Conservation (phyloP, 345 rosid species). For the Diplotaxis tenuifolia region DNA sequence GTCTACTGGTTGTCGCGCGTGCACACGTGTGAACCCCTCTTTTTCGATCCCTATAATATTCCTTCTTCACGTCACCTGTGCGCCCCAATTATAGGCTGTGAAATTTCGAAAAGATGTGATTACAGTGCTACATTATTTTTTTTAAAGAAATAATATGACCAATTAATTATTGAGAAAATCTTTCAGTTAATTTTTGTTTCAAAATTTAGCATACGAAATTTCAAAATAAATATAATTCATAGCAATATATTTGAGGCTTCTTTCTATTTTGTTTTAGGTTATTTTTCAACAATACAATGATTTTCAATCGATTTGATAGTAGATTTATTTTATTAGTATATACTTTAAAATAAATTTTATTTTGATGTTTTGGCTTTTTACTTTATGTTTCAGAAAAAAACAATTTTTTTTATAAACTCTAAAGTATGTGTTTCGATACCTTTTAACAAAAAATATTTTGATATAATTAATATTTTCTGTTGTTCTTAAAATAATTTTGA, state of each 20-base stretch:
- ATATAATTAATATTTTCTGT: background rate
- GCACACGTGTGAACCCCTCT: constrained; percentile 40
- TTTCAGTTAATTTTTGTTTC: background rate
- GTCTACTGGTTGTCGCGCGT: constrained; percentile 38
- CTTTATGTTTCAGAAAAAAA: background rate
- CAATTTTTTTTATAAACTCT: background rate
- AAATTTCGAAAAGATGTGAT: background rate
- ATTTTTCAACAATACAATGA: background rate
- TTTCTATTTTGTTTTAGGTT: background rate
- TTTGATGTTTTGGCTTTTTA: background rate
- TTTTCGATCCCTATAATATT: constrained; percentile 19
- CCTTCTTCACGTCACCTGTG: constrained; percentile 29
- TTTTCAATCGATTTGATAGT: no score
- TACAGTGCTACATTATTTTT: background rate
- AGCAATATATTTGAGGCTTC: background rate
- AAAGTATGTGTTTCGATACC: background rate
- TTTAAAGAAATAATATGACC: background rate
- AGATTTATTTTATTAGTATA: no score
- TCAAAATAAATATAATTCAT: background rate
- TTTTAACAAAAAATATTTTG: no score
- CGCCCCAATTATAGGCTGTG: background rate
- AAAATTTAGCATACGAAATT: background rate
- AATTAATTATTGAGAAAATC: background rate
- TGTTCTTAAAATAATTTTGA: background rate
- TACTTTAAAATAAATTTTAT: background rate